Evolutionary conservation across 2,329 filamentous ascomycete genomes (phyloP), one percentile per base, ranked within the genome.

Genomic region (Parascedosporium putredinis): DNA sequence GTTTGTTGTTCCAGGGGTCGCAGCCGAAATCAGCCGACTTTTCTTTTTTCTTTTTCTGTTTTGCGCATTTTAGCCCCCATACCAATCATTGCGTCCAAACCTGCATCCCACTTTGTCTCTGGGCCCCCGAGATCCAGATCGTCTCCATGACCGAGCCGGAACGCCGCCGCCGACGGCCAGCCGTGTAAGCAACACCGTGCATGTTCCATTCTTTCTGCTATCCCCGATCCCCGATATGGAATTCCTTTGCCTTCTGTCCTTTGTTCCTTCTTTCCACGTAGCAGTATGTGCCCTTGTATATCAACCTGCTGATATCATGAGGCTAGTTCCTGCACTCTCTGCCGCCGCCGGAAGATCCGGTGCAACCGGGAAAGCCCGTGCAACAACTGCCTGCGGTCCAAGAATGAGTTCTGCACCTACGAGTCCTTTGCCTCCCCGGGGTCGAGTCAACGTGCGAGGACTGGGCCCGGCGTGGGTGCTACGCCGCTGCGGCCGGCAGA

Each of bases 331-430:
- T 72, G 70, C 51, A 58, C 62, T 7, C 59, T 67, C 5, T 72
- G 70, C 51, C 60, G 69, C 8, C 61, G 59, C n/a, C 67, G 70
- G 46, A 73, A 73, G 53, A 64, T 71, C 14, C 60, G 64, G n/a
- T 73, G 70, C 50, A 64, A 72, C 50, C 61, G 66, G 27, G 60
- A 65, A 22, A 55, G 54, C 3, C 70, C 70, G 0, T 73, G 70
- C 51, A 61, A 58, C 51, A 70, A 70, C 51, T 49, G 47, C 25
- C 5, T 31, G 5, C 34, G 36, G 8, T 33, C 36, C 6, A 29
- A 40, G 3, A 24, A 40, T 24, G 47, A 38, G 22, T 18, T 25
- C 3, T 49, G 36, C 25, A 33, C 25, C 24, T 36, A 45, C 18
- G 42, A 50, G 12, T 23, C 45, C 45, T 23, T 49, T 14, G 36